A percentile compares a stretch with the other conserved stretches of the same genome.
Conservation (phyloP, 2,329 filamentous ascomycete genomes). For the Cadophora luteo-olivacea region DNA sequence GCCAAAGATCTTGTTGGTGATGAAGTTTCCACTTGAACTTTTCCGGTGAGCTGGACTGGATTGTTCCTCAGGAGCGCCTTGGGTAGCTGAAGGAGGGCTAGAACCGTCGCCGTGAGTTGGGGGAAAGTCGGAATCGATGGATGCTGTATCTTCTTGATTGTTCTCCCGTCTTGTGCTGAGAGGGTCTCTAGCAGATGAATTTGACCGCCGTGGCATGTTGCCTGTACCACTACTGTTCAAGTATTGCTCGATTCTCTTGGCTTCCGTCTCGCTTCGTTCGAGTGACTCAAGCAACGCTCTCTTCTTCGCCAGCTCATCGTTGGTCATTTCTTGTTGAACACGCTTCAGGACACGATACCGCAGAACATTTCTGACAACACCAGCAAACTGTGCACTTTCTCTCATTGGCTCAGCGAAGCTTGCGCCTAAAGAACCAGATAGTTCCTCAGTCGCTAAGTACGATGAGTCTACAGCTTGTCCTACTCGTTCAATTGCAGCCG, state of each 20-base stretch:
- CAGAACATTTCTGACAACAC: slow-evolving; percentile 87
- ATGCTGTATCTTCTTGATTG: slow-evolving; percentile 78
- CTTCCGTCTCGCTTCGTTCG: slow-evolving; percentile 93
- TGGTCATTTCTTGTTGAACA: slow-evolving; percentile 96
- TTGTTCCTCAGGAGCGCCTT: slow-evolving; percentile 67
- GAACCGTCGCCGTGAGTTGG: slow-evolving; percentile 80
- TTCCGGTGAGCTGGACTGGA: slow-evolving; percentile 71
- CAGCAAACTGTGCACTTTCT: slow-evolving; percentile 95
- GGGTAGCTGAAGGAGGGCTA: slow-evolving; percentile 73
- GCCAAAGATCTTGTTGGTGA: slow-evolving; percentile 93
- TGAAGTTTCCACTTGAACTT: slow-evolving; percentile 84
- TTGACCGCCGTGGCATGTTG: slow-evolving; percentile 70
- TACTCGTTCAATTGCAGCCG: slow-evolving; percentile 90
- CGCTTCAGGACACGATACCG: slow-evolving; percentile 91
- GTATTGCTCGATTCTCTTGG: slow-evolving; percentile 92
- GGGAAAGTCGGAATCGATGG: slow-evolving; percentile 95
- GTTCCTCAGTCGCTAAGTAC: slow-evolving; percentile 92
- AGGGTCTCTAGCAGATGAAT: slow-evolving; percentile 60
- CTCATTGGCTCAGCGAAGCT: slow-evolving; percentile 98
- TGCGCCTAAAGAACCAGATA: slow-evolving; percentile 86
- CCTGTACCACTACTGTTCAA: slow-evolving; percentile 74
- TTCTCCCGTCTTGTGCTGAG: slow-evolving; percentile 56
- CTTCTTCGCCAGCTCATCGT: slow-evolving; percentile 91
- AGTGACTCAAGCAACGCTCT: slow-evolving; percentile 80
- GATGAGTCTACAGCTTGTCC: slow-evolving; percentile 96